Evolutionary conservation across 192 early-diverging fungal genomes (phyloP).

Genomic region (Coemansia sp.): DNA sequence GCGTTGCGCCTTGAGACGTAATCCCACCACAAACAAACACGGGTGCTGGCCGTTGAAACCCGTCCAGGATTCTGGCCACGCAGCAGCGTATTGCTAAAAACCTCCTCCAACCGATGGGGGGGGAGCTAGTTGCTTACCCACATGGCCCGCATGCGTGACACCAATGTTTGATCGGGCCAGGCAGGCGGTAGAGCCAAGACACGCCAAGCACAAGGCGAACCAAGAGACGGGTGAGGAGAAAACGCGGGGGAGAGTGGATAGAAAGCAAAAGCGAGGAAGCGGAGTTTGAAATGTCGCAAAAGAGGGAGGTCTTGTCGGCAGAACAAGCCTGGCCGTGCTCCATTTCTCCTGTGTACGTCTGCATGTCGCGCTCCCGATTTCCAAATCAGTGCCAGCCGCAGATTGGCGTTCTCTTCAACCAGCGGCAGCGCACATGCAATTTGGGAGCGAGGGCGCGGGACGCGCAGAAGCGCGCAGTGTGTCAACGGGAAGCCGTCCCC

Average conservation of each 20-base stretch:
- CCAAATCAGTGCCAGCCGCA: neutral
- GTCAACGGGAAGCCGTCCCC: too few species aligned
- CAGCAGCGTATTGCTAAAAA: too few species aligned
- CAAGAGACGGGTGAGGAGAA: neutral
- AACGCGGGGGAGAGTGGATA: neutral
- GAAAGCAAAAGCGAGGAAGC: neutral
- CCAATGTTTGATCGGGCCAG: neutral
- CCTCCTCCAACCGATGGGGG: too few species aligned
- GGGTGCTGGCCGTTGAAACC: too few species aligned
- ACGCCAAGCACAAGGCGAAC: neutral
- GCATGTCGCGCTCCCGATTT: constrained; percentile 1
- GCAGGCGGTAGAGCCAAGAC: neutral
- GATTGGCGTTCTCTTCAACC: neutral
- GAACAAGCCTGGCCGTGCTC: constrained; percentile 3
- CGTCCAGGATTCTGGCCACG: too few species aligned
- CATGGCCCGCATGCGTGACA: neutral
- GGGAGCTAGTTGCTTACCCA: neutral
- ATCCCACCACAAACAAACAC: too few species aligned
- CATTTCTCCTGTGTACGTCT: neutral
- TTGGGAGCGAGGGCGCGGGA: neutral
- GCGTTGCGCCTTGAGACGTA: too few species aligned
- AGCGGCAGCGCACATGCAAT: neutral
- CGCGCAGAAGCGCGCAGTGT: neutral
- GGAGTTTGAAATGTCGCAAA: constrained; percentile 5
- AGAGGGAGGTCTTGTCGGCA: constrained; percentile 1